Evolutionary conservation across 2,329 filamentous ascomycete genomes (phyloP).

Genomic region (Epichloe festucae): DNA sequence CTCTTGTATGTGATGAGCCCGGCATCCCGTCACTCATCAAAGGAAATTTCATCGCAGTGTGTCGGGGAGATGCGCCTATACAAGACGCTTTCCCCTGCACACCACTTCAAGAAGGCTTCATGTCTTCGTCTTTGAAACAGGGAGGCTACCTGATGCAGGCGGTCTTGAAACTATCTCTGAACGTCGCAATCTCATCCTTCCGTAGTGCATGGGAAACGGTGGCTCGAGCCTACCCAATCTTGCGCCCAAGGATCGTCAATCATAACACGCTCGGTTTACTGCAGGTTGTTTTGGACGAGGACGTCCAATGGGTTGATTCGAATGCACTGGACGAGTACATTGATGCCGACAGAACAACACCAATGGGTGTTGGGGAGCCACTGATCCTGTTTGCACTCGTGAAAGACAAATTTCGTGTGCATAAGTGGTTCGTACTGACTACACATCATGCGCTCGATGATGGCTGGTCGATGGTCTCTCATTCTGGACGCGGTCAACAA

Average conservation of each 20-base stretch:
- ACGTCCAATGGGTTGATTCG: constrained; percentile 14
- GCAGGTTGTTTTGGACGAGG: constrained; percentile 29
- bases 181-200: constrained; percentile 6
- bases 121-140: constrained; percentile 20
- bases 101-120: constrained; percentile 25
- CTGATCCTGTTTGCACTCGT: constrained; percentile 29
- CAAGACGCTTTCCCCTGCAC: constrained; percentile 18
- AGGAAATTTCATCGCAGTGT: neutral
- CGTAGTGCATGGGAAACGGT: constrained; percentile 7
- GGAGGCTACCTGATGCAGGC: constrained; percentile 21
- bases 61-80: neutral
- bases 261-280: constrained; percentile 25
- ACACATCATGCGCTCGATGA: constrained; percentile 41
- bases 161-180: constrained; percentile 6
- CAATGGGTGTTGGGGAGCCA: constrained; percentile 25
- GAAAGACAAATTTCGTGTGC: constrained; percentile 14
- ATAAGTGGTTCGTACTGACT: constrained; percentile 24
- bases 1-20: neutral
- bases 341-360: constrained; percentile 19
- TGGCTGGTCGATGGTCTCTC: constrained; percentile 30
- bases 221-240: constrained; percentile 13
- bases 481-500: constrained; percentile 20
- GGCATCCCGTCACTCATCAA: neutral
- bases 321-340: constrained; percentile 22
- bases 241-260: constrained; percentile 34